These are phyloP conservation scores for Halenospora varia DNA, from an alignment of 495 filamentous ascomycete species.

Conservation along the genomic window DNA sequence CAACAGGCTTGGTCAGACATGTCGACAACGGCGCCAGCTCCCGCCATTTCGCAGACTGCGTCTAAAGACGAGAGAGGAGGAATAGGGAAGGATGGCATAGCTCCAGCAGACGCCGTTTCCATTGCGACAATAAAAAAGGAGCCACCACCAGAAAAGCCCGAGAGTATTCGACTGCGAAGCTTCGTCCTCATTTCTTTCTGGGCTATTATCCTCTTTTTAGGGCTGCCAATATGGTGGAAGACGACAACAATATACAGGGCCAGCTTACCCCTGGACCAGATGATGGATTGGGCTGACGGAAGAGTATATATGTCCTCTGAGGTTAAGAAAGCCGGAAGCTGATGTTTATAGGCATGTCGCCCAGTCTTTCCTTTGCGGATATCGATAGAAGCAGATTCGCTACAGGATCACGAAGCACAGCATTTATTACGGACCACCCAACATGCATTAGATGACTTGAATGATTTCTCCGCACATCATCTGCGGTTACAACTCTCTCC, in stretches of 20 bases:
- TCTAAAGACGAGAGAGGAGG: background rate
- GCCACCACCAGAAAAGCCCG: conserved; percentile 72
- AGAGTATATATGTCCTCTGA: conserved; percentile 52
- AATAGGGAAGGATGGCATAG: background rate
- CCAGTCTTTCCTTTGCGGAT: conserved; percentile 86
- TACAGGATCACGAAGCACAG: conserved; percentile 66
- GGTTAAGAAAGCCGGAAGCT: conserved; percentile 13
- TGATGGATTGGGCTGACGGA: conserved; percentile 91
- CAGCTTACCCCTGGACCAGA: conserved; percentile 73
- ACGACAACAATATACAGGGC: conserved; percentile 96
- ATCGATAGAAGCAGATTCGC: conserved; percentile 59
- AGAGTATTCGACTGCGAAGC: conserved; percentile 62
- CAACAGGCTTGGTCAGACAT: background rate
- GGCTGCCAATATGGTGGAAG: conserved; percentile 92
- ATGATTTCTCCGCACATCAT: conserved; percentile 90
- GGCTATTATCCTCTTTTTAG: conserved; percentile 78
- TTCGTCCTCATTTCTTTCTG: conserved; percentile 86
- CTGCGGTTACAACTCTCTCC: conserved; percentile 67
- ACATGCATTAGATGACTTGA: conserved; percentile 83
- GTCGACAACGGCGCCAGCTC: conserved; percentile 1
- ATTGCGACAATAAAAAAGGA: conserved; percentile 29
- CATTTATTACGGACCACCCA: conserved; percentile 80
- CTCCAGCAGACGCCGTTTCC: conserved; percentile 21
- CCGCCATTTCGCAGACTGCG: background rate
- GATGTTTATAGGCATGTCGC: conserved; percentile 63